phyloP scores from a whole-genome alignment of 495 filamentous ascomycete species.

The Penicillium waksmanii region DNA sequence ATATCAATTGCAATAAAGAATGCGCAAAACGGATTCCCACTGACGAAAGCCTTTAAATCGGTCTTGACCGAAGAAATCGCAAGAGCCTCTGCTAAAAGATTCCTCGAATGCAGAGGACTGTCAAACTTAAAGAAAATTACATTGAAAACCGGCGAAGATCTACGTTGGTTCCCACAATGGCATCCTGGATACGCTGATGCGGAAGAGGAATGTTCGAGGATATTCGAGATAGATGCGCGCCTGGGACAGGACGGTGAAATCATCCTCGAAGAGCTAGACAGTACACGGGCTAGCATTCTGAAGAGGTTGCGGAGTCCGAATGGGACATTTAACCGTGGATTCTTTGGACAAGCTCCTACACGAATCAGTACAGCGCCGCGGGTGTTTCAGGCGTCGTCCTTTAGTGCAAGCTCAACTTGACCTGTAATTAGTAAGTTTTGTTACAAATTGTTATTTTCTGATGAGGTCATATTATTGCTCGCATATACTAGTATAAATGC shows the following conservation, averaged over 20 bases:
- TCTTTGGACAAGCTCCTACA: too few relatives aligned
- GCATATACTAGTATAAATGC: too few relatives aligned
- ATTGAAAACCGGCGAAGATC: conserved; percentile 6
- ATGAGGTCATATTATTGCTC: too few relatives aligned
- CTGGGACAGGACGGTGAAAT: background rate
- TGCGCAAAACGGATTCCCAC: background rate
- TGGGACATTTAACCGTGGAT: too few relatives aligned
- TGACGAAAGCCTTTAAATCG: background rate
- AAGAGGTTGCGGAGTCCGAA: background rate
- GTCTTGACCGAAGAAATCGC: background rate
- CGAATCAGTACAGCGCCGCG: too few relatives aligned
- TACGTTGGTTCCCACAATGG: conserved; percentile 12
- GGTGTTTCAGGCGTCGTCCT: too few relatives aligned
- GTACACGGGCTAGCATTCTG: background rate
- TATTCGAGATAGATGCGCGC: background rate
- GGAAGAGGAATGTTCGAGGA: background rate
- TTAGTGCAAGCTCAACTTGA: too few relatives aligned
- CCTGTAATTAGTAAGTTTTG: too few relatives aligned
- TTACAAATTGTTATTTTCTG: too few relatives aligned
- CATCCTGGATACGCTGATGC: background rate
- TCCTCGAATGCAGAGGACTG: background rate
- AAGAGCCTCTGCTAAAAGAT: background rate
- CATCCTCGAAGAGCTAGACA: background rate
- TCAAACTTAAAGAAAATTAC: conserved; percentile 4
- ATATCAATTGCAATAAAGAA: background rate